Evolutionary conservation across 352 stramenopile species (phyloP).

Genomic region (Discostella stelligera): DNA sequence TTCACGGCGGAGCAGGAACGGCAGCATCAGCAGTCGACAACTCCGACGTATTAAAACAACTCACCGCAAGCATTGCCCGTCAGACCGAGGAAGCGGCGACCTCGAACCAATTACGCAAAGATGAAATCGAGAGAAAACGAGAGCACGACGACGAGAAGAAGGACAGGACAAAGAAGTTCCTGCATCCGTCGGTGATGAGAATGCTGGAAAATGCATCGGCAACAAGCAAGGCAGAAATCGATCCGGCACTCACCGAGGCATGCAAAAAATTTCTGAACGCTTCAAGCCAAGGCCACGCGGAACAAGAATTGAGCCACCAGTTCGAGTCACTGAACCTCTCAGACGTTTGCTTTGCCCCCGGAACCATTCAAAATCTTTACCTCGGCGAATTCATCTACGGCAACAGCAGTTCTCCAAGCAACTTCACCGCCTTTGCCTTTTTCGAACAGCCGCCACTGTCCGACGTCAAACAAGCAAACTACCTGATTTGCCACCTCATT

Average conservation of each 20-base stretch:
- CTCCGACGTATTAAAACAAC: too few relatives aligned
- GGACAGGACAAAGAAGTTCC: not conserved
- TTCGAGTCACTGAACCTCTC: not conserved
- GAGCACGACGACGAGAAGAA: not conserved
- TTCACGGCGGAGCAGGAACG: too few relatives aligned
- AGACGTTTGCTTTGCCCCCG: not conserved
- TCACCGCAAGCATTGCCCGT: too few relatives aligned
- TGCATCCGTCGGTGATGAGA: not conserved
- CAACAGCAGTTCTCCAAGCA: not conserved
- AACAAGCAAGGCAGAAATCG: not conserved
- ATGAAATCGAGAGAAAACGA: too few relatives aligned
- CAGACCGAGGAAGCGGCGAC: too few relatives aligned
- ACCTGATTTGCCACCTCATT: conserved; percentile 50
- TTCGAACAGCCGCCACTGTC: not conserved
- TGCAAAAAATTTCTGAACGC: conserved; percentile 1
- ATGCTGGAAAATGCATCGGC: not conserved
- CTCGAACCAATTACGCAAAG: too few relatives aligned
- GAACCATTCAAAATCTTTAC: not conserved
- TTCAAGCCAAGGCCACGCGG: not conserved
- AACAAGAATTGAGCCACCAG: conserved; percentile 1
- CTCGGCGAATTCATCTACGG: not conserved
- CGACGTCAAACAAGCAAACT: not conserved
- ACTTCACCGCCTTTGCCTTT: not conserved
- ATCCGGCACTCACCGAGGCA: not conserved
- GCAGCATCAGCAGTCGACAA: too few relatives aligned